Evolutionary conservation across 1,284 basidiomycete species (phyloP), one percentile per base, ranked within the genome.

Genomic region (Moniliophthora roreri): DNA sequence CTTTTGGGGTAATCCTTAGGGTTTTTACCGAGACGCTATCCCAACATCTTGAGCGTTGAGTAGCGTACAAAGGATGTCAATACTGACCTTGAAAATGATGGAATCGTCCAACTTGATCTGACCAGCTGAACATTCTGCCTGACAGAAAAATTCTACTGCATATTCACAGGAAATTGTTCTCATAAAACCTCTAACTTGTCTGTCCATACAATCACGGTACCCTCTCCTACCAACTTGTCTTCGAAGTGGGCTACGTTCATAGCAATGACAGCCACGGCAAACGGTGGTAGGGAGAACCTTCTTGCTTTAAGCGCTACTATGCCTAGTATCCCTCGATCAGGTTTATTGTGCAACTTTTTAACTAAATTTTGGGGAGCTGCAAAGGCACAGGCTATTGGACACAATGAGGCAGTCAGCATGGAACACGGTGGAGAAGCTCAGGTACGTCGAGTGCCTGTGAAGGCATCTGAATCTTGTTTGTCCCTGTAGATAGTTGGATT

Each of bases 1-100:
- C 85, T 91, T 66, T 98, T 95, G 0, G 95, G 95, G 65, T 98
- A 99, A 65, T 96, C 95, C 65, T 95, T 90, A 0, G 94, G 95
- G n/a, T n/a, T n/a, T n/a, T n/a, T n/a, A n/a, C n/a, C n/a, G n/a
- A n/a, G n/a, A n/a, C n/a, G n/a, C n/a, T n/a, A n/a, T n/a, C n/a
- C n/a, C n/a, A n/a, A n/a, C n/a, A n/a, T n/a, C n/a, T n/a, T n/a
- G n/a, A n/a, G n/a, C n/a, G n/a, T n/a, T n/a, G n/a, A n/a, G n/a
- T n/a, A n/a, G n/a, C n/a, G n/a, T n/a, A n/a, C n/a, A n/a, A n/a
- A n/a, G n/a, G n/a, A n/a, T n/a, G n/a, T n/a, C n/a, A n/a, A n/a
- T n/a, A n/a, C n/a, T n/a, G 37, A 92, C 92, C 79, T 97, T 98
- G 79, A 84, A 88, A 66, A 99, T 87, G 67, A 96, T 94, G 70